Percentiles rank a stretch among this genome's conserved stretches.
Evolutionary conservation across 257 asterid genomes (phyloP).

Genomic region (Mentha longifolia): DNA sequence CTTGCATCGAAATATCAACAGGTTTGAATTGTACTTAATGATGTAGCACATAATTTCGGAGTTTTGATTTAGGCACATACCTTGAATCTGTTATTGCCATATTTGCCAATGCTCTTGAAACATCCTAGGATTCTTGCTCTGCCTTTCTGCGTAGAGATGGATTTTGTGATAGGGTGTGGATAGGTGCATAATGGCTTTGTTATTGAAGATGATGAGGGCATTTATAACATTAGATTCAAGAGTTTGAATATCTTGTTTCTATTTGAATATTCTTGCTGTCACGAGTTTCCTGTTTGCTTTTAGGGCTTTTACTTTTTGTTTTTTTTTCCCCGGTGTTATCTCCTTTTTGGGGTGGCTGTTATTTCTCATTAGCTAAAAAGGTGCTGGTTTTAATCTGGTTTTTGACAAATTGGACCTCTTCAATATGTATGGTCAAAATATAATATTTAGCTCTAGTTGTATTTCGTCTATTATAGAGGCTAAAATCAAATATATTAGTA

Average conservation of each 20-base stretch:
- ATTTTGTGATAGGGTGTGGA: not conserved
- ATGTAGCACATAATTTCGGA: not conserved
- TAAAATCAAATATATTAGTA: too few relatives aligned
- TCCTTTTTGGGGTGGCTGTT: conserved; percentile 9
- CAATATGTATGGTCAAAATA: not conserved
- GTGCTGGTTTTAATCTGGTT: not conserved
- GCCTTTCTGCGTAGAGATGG: not conserved
- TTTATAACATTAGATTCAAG: too few relatives aligned
- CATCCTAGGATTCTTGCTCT: not conserved
- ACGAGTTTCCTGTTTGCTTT: conserved; percentile 35
- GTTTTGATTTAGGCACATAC: conserved; percentile 23
- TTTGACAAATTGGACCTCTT: conserved; percentile 2
- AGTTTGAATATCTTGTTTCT: conserved; percentile 20
- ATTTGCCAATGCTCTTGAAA: conserved; percentile 1
- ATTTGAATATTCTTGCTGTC: conserved; percentile 20
- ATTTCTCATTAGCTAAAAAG: not conserved
- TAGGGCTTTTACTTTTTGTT: not conserved
- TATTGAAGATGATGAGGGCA: not conserved
- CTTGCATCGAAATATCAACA: not conserved
- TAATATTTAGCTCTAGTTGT: too few relatives aligned
- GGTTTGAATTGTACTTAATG: not conserved
- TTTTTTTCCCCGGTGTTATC: not conserved
- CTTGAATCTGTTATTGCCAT: conserved; percentile 20
- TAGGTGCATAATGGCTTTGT: not conserved
- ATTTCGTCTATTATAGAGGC: too few relatives aligned